Evolutionary conservation across 495 filamentous ascomycete genomes (phyloP).

Genomic region (Lichenothelia convexa): DNA sequence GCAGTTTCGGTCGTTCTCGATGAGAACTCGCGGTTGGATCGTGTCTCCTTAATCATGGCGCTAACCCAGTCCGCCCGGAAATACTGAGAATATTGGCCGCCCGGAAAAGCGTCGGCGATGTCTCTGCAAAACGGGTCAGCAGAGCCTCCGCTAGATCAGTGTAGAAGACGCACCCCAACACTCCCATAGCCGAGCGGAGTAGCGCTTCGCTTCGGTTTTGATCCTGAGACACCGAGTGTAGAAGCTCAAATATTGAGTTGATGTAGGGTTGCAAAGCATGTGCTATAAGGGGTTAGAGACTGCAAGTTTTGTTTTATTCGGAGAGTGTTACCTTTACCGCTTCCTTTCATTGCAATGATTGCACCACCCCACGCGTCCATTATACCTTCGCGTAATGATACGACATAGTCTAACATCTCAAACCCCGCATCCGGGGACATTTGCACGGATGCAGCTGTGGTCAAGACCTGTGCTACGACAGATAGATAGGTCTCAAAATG

Average conservation of each 20-base stretch:
- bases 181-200: slow-evolving; percentile 85
- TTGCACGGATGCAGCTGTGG: slow-evolving; percentile 74
- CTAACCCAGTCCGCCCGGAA: slow-evolving; percentile 87
- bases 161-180: slow-evolving; percentile 57
- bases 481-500: slow-evolving; percentile 83
- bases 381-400: slow-evolving; percentile 86
- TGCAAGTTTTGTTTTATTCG: neutral
- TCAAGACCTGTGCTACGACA: slow-evolving; percentile 80
- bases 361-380: slow-evolving; percentile 99
- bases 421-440: slow-evolving; percentile 50
- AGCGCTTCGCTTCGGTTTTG: slow-evolving; percentile 75
- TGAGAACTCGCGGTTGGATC: slow-evolving; percentile 66
- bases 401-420: slow-evolving; percentile 90
- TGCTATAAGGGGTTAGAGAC: slow-evolving; percentile 28
- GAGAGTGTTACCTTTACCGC: slow-evolving; percentile 45
- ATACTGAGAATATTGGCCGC: slow-evolving; percentile 62
- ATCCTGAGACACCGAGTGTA: slow-evolving; percentile 66
- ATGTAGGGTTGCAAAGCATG: slow-evolving; percentile 56
- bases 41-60: slow-evolving; percentile 68
- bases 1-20: slow-evolving; percentile 78
- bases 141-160: neutral
- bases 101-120: slow-evolving; percentile 57
- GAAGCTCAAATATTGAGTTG: slow-evolving; percentile 71
- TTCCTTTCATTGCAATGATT: slow-evolving; percentile 75
- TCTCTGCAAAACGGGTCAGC: neutral